These are phyloP conservation scores for Pouteria campechiana DNA, from an alignment of 179 eudicot genomes.

Conservation along the genomic window DNA sequence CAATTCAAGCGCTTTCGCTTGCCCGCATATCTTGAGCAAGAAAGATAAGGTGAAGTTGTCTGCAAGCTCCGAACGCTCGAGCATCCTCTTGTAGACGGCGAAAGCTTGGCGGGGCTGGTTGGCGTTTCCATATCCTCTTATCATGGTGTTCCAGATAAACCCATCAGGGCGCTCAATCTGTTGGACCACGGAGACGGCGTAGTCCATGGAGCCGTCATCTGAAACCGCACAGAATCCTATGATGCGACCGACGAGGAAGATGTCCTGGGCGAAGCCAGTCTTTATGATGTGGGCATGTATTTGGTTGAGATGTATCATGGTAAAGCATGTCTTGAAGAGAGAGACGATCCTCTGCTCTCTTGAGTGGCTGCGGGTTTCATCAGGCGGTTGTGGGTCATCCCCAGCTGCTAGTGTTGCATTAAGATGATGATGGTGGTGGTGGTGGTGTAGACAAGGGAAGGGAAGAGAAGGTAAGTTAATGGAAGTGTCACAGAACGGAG, in stretches of 20 bases:
- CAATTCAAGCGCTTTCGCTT: slow-evolving; percentile 10
- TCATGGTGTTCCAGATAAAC: slow-evolving; percentile 31
- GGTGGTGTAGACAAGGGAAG: too few relatives aligned
- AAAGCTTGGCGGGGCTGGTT: slow-evolving; percentile 16
- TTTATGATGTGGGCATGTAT: slow-evolving; percentile 22
- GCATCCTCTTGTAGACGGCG: slow-evolving; percentile 15
- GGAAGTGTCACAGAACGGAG: too few relatives aligned
- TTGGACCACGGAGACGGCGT: slow-evolving; percentile 17
- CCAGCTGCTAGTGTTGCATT: too few relatives aligned
- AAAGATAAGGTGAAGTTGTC: slow-evolving; percentile 30
- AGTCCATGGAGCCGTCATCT: slow-evolving; percentile 11
- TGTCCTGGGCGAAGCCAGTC: slow-evolving; percentile 14
- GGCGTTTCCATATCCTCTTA: slow-evolving; percentile 29
- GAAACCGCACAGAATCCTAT: slow-evolving; percentile 25
- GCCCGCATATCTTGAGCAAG: slow-evolving; percentile 28
- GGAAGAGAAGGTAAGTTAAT: too few relatives aligned
- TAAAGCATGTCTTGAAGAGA: slow-evolving; percentile 15
- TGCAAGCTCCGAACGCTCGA: slow-evolving; percentile 13
- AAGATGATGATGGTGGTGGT: too few relatives aligned
- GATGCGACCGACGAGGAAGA: slow-evolving; percentile 21
- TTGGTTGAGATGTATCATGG: slow-evolving; percentile 11
- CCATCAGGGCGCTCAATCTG: slow-evolving; percentile 24
- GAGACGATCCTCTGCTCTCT: slow-evolving; percentile 14
- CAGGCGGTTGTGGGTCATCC: too few relatives aligned
- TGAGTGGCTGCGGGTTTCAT: too few relatives aligned